Percentiles rank a stretch among this genome's conserved stretches.
phyloP scores from a whole-genome alignment of 352 stramenopile genomes.

The Globisporangium yorkense region DNA sequence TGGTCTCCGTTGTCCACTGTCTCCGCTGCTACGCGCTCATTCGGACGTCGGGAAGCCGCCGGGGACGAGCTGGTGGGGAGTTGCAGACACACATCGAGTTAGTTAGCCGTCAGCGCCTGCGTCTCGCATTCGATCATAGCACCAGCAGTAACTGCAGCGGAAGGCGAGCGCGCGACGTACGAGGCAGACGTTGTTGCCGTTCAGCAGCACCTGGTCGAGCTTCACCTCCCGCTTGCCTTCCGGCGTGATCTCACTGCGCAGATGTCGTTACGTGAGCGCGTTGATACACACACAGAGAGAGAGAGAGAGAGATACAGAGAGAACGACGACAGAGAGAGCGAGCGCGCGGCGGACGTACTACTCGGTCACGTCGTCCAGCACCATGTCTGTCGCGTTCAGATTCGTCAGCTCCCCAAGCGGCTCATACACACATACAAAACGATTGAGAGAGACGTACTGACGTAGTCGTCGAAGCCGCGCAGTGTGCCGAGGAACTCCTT shows the following conservation, averaged over 20 bases:
- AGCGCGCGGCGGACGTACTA: constrained; percentile 55
- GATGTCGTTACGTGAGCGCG: not conserved
- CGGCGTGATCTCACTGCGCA: constrained; percentile 72
- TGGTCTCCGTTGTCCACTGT: not conserved
- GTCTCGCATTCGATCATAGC: too few relatives aligned
- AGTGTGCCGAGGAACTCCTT: constrained; percentile 95
- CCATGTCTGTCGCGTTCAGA: constrained; percentile 55
- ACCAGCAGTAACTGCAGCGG: too few relatives aligned
- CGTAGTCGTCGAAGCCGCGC: constrained; percentile 95
- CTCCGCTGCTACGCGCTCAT: constrained; percentile 10
- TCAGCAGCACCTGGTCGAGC: constrained; percentile 96
- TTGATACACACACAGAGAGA: not conserved
- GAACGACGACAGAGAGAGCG: not conserved
- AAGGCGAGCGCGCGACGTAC: constrained; percentile 21
- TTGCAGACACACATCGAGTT: not conserved
- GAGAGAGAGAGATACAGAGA: constrained; percentile 2
- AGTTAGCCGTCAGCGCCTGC: not conserved
- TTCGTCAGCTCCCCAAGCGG: too few relatives aligned
- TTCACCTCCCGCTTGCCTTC: constrained; percentile 85
- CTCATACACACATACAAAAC: not conserved
- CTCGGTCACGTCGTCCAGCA: constrained; percentile 94
- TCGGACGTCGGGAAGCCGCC: constrained; percentile 52
- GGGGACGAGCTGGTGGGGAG: constrained; percentile 54
- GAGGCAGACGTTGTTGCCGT: constrained; percentile 97
- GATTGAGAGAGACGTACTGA: constrained; percentile 73